Percentiles rank a stretch among this genome's conserved stretches.
These are phyloP conservation scores for Trichoderma atroviride DNA, from an alignment of 2,329 filamentous ascomycete genomes.

Conservation along the genomic window DNA sequence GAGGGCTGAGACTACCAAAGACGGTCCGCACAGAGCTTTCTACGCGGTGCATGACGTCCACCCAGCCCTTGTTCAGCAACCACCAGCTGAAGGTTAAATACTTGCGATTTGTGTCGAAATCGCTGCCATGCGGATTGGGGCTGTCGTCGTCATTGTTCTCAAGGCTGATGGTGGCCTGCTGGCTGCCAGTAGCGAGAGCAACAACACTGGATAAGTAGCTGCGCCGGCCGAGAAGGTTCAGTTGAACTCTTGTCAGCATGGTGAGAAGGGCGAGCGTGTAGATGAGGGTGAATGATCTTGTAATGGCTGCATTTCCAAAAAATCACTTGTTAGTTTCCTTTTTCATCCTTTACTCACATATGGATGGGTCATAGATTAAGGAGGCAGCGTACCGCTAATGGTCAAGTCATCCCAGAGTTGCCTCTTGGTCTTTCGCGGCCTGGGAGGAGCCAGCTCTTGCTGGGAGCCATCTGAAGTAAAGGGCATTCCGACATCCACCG, in stretches of 20 bases:
- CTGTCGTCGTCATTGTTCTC: constrained; percentile 94
- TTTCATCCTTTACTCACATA: too few relatives aligned
- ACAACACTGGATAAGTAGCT: constrained; percentile 97
- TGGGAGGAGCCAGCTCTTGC: constrained; percentile 47
- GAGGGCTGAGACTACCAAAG: constrained; percentile 85
- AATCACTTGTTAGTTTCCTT: neutral
- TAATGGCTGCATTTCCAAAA: constrained; percentile 65
- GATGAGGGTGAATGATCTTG: constrained; percentile 84
- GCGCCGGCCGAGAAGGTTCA: constrained; percentile 92
- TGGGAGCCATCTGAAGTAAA: constrained; percentile 46
- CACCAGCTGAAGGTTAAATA: constrained; percentile 99
- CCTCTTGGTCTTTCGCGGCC: constrained; percentile 74
- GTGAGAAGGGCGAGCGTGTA: constrained; percentile 90
- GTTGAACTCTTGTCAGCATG: constrained; percentile 89
- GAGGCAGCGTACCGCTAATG: constrained; percentile 76
- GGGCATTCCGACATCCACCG: constrained; percentile 78
- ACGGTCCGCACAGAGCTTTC: constrained; percentile 84
- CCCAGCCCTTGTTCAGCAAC: constrained; percentile 89
- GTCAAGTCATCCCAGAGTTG: constrained; percentile 98
- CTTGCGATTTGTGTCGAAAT: constrained; percentile 93
- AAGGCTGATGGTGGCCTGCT: constrained; percentile 78
- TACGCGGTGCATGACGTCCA: constrained; percentile 78
- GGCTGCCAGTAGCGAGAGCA: constrained; percentile 76
- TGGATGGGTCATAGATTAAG: neutral
- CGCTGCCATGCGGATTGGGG: constrained; percentile 80